These are phyloP conservation scores for Phytophthora cajani DNA, from an alignment of 352 stramenopile genomes.

Conservation along the genomic window DNA sequence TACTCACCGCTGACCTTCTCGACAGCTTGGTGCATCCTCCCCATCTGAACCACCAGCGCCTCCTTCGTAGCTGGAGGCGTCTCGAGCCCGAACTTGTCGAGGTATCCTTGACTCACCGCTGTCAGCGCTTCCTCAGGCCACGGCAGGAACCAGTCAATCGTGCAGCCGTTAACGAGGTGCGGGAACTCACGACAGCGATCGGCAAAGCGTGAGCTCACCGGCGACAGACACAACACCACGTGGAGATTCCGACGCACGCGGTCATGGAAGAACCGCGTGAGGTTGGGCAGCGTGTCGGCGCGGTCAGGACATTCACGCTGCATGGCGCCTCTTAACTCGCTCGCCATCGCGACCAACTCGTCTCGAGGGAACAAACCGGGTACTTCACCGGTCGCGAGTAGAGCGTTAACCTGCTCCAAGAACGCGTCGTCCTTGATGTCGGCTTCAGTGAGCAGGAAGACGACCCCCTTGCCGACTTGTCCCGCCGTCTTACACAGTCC, in stretches of 20 bases:
- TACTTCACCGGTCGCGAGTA: slow-evolving; percentile 85
- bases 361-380: slow-evolving; percentile 89
- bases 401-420: slow-evolving; percentile 89
- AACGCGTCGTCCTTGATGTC: slow-evolving; percentile 93
- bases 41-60: slow-evolving; percentile 75
- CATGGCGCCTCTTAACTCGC: slow-evolving; percentile 77
- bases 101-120: slow-evolving; percentile 81
- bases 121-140: slow-evolving; percentile 90
- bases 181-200: slow-evolving; percentile 90
- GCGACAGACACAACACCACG: slow-evolving; percentile 88
- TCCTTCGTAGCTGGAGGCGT: slow-evolving; percentile 60
- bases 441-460: slow-evolving; percentile 89
- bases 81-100: slow-evolving; percentile 76
- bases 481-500: slow-evolving; percentile 86
- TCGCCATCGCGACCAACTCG: slow-evolving; percentile 86
- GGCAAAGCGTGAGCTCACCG: slow-evolving; percentile 78
- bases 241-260: slow-evolving; percentile 87
- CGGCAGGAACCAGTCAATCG: slow-evolving; percentile 91
- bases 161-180: slow-evolving; percentile 87
- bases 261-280: slow-evolving; percentile 89
- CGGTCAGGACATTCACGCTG: slow-evolving; percentile 71
- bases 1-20: slow-evolving; percentile 75
- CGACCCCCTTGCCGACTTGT: slow-evolving; percentile 77
- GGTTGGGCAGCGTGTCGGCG: slow-evolving; percentile 80
- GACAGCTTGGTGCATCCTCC: slow-evolving; percentile 74